Base-by-base conservation (phyloP, 768 basidiomycete genomes). In the Rhodotorula graminis region DNA sequence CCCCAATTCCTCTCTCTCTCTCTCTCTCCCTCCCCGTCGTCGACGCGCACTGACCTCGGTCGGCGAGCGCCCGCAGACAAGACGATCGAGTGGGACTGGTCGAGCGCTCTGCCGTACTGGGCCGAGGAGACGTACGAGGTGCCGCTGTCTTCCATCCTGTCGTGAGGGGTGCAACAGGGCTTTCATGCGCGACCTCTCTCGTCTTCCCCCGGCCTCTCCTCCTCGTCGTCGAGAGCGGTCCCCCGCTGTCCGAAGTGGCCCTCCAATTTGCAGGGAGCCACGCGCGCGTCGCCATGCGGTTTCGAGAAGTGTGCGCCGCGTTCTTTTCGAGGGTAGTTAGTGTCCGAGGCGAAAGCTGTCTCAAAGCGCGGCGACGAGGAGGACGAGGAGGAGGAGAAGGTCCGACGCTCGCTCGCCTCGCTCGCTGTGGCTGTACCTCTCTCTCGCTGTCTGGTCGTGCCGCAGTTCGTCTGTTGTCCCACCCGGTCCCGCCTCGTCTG, bases 21-120 rank as follows among this genome's bases (percentile, higher is more conserved):
- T 42, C n/a, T n/a, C n/a, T n/a, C n/a, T n/a, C n/a, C n/a, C n/a
- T n/a, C n/a, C n/a, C n/a, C 80, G 85, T 77, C 95, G 29, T 23
- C 18, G 12, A n/a, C 27, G 8, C 78, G 23, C 78, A 76, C 27
- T 66, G 78, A 69, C 31, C 23, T 25, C 27, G 21, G 25, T n/a
- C 23, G 16, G 9, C 23, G 29, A 23, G 53, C 56, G 55, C 19
- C 19, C 42, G 52, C 61, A 64, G 75, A 93, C 81, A 90, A 88
- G 61, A 89, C 89, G 21, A 88, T 87, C 73, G 83, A 93, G 57
- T 92, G 92, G n/a, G 82, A 85, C 40, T 95, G 90, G 77, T 87
- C 90, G 81, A 91, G 91, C 57, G 88, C 87, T 71, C 87, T 92
- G 86, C 96, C 96, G 0, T 85, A 88, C 64, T 99, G 96, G 96